These are phyloP conservation scores for Plectosphaerella sp. DNA, from an alignment of 2,329 filamentous ascomycete species.

Conservation along the genomic window DNA sequence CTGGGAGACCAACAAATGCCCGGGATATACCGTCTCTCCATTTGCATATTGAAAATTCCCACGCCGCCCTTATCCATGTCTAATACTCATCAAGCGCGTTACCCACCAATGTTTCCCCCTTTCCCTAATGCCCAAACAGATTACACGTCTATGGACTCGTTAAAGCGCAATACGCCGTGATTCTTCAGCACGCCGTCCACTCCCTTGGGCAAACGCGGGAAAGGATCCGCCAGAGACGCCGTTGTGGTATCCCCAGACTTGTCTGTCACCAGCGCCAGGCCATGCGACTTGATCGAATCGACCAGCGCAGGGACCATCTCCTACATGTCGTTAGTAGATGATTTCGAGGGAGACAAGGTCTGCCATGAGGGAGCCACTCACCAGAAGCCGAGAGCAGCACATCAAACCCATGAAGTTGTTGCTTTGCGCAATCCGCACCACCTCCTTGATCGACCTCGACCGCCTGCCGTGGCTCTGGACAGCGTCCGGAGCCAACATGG, in stretches of 20 bases:
- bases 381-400: slow-evolving; percentile 80
- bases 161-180: slow-evolving; percentile 87
- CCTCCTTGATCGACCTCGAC: slow-evolving; percentile 88
- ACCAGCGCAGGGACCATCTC: slow-evolving; percentile 90
- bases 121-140: not conserved
- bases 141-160: slow-evolving; percentile 78
- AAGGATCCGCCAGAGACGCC: slow-evolving; percentile 40
- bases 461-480: slow-evolving; percentile 60
- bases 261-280: slow-evolving; percentile 87
- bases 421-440: slow-evolving; percentile 83
- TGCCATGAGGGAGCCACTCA: slow-evolving; percentile 38
- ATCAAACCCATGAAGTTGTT: slow-evolving; percentile 99
- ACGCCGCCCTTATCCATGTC: no score
- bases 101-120: no score
- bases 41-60: no score
- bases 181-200: slow-evolving; percentile 83
- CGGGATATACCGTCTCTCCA: no score
- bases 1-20: no score
- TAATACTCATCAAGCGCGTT: no score
- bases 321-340: slow-evolving; percentile 39
- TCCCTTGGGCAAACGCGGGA: slow-evolving; percentile 66
- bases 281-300: slow-evolving; percentile 90
- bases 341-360: not conserved
- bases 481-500: slow-evolving; percentile 28
- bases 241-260: slow-evolving; percentile 58